These are phyloP conservation scores for Cladophialophora exuberans DNA, from an alignment of 2,329 filamentous ascomycete species.

Conservation along the genomic window DNA sequence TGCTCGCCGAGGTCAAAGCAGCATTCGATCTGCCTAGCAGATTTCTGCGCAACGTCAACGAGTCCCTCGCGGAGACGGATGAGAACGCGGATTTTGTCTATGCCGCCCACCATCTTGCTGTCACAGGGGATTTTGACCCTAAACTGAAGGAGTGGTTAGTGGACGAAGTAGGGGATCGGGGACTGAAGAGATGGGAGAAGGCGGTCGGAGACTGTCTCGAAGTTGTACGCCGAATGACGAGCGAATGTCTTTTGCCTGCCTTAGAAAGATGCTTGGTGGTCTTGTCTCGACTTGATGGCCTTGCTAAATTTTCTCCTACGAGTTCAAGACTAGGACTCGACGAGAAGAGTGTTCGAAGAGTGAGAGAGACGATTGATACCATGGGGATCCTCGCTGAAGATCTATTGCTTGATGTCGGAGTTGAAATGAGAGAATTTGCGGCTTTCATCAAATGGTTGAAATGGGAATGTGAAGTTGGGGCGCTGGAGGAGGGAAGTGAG, in stretches of 20 bases:
- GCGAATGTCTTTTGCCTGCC: conserved; percentile 86
- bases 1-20: conserved; percentile 80
- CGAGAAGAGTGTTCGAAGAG: conserved; percentile 56
- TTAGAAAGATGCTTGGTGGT: conserved; percentile 82
- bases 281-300: conserved; percentile 77
- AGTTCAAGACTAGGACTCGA: conserved; percentile 69
- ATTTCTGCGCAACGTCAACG: conserved; percentile 78
- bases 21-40: conserved; percentile 75
- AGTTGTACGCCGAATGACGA: conserved; percentile 74
- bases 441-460: conserved; percentile 84
- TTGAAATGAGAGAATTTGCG: conserved; percentile 76
- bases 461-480: conserved; percentile 77
- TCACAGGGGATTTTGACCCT: conserved; percentile 78
- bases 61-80: conserved; percentile 69
- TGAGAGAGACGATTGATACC: conserved; percentile 72
- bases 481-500: conserved; percentile 62
- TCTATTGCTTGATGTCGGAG: conserved; percentile 69
- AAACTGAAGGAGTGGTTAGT: conserved; percentile 85
- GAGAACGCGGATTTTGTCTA: conserved; percentile 61
- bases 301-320: conserved; percentile 76
- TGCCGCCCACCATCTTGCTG: conserved; percentile 79
- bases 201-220: conserved; percentile 77
- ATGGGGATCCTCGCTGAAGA: conserved; percentile 76
- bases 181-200: conserved; percentile 94
- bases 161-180: conserved; percentile 78